Evolutionary conservation across 2,329 filamentous ascomycete species (phyloP), one percentile per base, ranked within the genome.

Genomic region (Stemphylium lycopersici): DNA sequence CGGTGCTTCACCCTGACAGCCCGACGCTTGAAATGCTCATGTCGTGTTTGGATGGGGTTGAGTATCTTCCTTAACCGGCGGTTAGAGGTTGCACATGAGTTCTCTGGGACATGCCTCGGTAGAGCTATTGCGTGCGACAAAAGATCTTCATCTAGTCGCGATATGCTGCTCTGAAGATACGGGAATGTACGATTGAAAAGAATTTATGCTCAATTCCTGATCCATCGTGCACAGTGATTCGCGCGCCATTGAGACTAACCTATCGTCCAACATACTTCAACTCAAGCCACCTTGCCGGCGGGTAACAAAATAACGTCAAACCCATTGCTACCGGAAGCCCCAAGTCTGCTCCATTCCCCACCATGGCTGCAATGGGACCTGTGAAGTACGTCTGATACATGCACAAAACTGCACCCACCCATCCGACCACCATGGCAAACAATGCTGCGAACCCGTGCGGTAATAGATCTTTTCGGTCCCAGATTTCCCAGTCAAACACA

Each of bases 231-330:
- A 29, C 2, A 6, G 26, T 2, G 8, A 11, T 11, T 29, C 26
- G 8, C 8, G 26, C 26, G 8, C 26, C 6, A 29, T 6, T 29
- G 26, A 29, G 6, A 10, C 26, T 7, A 2, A 18, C 32, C 41
- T 56, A 67, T 13, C 64, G 45, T 18, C 63, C 57, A 26, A 63
- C 45, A 18, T 56, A 44, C 48, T 61, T 68, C 47, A 83, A 67
- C 69, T 85, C 83, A 42, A 79, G 50, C 66, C 75, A 83, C 57
- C 83, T 75, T 40, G 83, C 65, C n/a, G 81, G 80, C 12, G 81
- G 80, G 65, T 83, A 87, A 76, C 4, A 24, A 10, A 86, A 46
- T 2, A 74, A 79, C 2, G 83, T 80, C 81, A 81, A 84, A 0
- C 77, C 77, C 62, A 84, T 83, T 2, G 81, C 83, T 29, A 86